phyloP scores from a whole-genome alignment of 2,329 filamentous ascomycete genomes.

The Ophiostoma triangulosporum region DNA sequence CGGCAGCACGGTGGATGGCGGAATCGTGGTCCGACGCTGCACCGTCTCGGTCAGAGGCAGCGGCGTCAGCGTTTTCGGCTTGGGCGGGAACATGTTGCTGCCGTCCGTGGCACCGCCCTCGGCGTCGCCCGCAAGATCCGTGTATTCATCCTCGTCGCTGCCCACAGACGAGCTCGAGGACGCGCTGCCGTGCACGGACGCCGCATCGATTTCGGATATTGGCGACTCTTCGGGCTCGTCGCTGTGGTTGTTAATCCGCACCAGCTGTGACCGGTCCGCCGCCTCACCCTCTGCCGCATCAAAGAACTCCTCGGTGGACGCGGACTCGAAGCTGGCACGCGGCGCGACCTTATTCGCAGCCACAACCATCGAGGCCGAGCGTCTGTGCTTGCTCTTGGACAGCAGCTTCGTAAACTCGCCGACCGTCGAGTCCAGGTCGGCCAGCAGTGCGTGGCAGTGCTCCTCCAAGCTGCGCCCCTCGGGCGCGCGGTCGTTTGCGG shows the following conservation, averaged over 20 bases:
- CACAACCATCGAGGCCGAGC: constrained; percentile 40
- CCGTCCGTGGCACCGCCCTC: constrained; percentile 22
- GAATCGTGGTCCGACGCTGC: constrained; percentile 54
- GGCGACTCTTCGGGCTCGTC: constrained; percentile 16
- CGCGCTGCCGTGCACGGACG: constrained; percentile 47
- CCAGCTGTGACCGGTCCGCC: constrained; percentile 21
- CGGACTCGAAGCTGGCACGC: constrained; percentile 64
- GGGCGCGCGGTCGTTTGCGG: constrained; percentile 20
- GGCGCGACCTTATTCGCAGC: constrained; percentile 19
- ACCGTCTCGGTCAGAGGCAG: constrained; percentile 57
- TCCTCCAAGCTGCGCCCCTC: constrained; percentile 61
- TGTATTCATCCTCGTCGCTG: constrained; percentile 42
- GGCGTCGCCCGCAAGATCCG: constrained; percentile 2
- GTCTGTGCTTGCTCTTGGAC: constrained; percentile 63
- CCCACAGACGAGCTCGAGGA: constrained; percentile 48
- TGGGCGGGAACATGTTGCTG: constrained; percentile 54
- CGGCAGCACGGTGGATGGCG: constrained; percentile 61
- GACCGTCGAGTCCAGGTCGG: constrained; percentile 73
- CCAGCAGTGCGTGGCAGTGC: constrained; percentile 69
- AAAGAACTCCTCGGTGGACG: constrained; percentile 81
- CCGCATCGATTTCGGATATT: constrained; percentile 42
- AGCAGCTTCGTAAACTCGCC: constrained; percentile 69
- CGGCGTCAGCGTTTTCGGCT: constrained; percentile 62
- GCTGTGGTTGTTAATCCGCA: constrained; percentile 12
- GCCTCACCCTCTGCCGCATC: constrained; percentile 59